phyloP scores from a whole-genome alignment of 73 alveolate species.

The Effrenium voratum region DNA sequence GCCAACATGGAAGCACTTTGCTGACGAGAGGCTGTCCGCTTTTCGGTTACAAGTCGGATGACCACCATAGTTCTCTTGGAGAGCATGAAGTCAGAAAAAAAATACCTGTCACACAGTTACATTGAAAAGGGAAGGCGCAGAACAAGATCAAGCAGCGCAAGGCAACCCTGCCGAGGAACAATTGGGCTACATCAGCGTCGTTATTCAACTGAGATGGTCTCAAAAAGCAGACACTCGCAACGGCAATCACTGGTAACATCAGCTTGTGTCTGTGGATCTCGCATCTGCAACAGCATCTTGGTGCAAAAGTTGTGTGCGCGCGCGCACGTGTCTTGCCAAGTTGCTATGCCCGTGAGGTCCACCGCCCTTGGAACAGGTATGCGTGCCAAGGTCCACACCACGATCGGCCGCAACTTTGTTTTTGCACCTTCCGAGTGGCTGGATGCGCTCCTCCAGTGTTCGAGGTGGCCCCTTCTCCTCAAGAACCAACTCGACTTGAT shows the following conservation, averaged over 20 bases:
- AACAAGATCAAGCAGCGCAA: no score
- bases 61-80: slow-evolving; percentile 84
- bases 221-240: background rate
- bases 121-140: no score
- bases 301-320: no score
- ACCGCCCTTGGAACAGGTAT: background rate
- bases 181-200: slow-evolving; percentile 47
- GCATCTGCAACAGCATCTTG: no score
- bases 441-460: background rate
- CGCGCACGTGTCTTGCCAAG: no score
- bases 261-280: background rate
- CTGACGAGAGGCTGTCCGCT: slow-evolving; percentile 15
- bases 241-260: background rate
- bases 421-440: background rate
- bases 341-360: background rate
- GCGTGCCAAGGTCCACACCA: background rate
- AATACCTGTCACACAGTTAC: background rate
- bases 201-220: slow-evolving; percentile 17
- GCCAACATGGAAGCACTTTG: no score
- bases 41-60: slow-evolving; percentile 83
- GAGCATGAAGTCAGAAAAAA: slow-evolving; percentile 81
- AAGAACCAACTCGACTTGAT: background rate
- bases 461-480: background rate
- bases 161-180: slow-evolving; percentile 5
- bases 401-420: background rate